These are phyloP conservation scores for Trichosporon inkin DNA, from an alignment of 1,284 basidiomycete species.

Conservation along the genomic window DNA sequence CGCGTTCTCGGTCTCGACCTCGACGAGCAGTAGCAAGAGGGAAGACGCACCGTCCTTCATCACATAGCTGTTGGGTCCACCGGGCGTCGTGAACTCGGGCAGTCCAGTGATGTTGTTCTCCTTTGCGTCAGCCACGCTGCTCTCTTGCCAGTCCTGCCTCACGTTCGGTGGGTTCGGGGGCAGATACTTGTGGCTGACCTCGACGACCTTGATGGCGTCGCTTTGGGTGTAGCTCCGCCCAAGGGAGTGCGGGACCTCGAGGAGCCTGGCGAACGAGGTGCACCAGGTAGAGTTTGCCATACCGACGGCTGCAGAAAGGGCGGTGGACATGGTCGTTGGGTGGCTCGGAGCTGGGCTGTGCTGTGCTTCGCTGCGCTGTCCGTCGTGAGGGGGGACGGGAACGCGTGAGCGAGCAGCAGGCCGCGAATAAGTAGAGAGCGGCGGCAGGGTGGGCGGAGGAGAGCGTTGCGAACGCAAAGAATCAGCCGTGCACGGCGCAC, in stretches of 20 bases:
- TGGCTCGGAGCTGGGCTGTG: no score
- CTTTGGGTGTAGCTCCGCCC: slow-evolving; percentile 8
- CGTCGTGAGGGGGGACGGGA: no score
- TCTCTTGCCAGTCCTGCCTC: not conserved
- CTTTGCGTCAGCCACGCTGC: slow-evolving; percentile 12
- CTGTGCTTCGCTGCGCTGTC: no score
- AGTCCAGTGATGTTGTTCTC: slow-evolving; percentile 24
- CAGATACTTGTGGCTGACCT: slow-evolving; percentile 38
- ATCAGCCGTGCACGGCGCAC: no score
- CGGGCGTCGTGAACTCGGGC: slow-evolving; percentile 38
- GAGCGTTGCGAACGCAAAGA: no score
- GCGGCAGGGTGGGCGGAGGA: no score
- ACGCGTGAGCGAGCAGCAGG: no score
- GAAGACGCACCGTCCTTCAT: slow-evolving; percentile 30
- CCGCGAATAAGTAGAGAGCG: no score
- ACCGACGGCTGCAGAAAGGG: not conserved
- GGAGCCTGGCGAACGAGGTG: not conserved
- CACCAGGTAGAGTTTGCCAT: not conserved
- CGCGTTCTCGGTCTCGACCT: not conserved
- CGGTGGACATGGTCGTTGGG: not conserved
- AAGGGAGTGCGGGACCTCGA: not conserved
- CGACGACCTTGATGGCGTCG: slow-evolving; percentile 32
- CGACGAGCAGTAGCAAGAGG: not conserved
- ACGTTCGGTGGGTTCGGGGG: slow-evolving; percentile 24
- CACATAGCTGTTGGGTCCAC: slow-evolving; percentile 33